Evolutionary conservation across 768 basidiomycete genomes (phyloP).

Genomic region (Porphyrellus cyaneotinctus): DNA sequence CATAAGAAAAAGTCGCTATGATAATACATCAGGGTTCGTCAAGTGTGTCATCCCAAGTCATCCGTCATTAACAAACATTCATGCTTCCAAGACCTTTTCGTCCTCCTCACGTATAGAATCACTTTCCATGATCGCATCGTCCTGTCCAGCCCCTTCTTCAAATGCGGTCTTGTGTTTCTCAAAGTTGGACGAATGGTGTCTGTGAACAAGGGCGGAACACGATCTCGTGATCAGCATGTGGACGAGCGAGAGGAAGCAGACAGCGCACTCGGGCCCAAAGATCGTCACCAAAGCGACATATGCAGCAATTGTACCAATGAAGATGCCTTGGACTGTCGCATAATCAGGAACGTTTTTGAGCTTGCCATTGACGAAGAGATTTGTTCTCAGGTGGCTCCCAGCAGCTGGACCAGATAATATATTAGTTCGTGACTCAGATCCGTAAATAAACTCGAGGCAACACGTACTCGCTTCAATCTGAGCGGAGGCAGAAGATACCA

Average conservation of each 20-base stretch:
- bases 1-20: not conserved
- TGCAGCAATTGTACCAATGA: conserved; percentile 77
- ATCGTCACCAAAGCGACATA: conserved; percentile 74
- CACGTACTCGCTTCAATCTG: conserved; percentile 73
- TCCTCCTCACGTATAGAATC: conserved; percentile 13
- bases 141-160: conserved; percentile 64
- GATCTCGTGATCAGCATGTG: not conserved
- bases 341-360: conserved; percentile 54
- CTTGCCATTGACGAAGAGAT: conserved; percentile 40
- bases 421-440: conserved; percentile 33
- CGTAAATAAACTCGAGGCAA: conserved; percentile 27
- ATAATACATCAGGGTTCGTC: not conserved
- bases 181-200: conserved; percentile 75
- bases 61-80: not conserved
- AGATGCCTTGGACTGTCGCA: conserved; percentile 77
- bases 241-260: conserved; percentile 8
- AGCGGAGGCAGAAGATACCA: conserved; percentile 69
- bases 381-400: conserved; percentile 52
- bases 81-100: conserved; percentile 19
- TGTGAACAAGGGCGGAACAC: conserved; percentile 19
- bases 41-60: not conserved
- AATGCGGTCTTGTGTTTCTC: conserved; percentile 79
- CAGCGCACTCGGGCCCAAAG: conserved; percentile 73
- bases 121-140: conserved; percentile 41
- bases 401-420: conserved; percentile 51